Percentiles rank a stretch among this genome's conserved stretches.
These are phyloP conservation scores for Pichia membranifaciens DNA, from an alignment of 805 yeast genomes.

Conservation along the genomic window DNA sequence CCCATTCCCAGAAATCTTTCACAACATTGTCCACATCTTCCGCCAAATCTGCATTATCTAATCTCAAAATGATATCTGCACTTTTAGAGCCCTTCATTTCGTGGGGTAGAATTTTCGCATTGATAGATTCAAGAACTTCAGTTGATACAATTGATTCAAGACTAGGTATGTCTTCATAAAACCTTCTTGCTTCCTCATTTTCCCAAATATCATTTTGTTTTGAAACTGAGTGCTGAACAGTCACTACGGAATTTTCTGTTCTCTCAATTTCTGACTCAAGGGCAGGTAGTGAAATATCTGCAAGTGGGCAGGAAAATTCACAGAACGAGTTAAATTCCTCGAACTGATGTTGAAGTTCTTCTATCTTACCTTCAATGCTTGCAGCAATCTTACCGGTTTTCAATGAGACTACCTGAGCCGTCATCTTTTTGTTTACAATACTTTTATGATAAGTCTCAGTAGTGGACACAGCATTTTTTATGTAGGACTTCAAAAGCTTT, in stretches of 20 bases:
- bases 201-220: slow-evolving; percentile 46
- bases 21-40: slow-evolving; percentile 47
- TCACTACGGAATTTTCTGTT: slow-evolving; percentile 18
- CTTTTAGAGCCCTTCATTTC: slow-evolving; percentile 16
- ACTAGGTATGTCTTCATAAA: slow-evolving; percentile 53
- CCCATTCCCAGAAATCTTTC: slow-evolving; percentile 41
- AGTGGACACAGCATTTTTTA: slow-evolving; percentile 36
- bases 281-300: slow-evolving; percentile 35
- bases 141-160: slow-evolving; percentile 32
- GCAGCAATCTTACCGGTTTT: slow-evolving; percentile 59
- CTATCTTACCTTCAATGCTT: slow-evolving; percentile 17
- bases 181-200: slow-evolving; percentile 54
- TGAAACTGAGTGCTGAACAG: slow-evolving; percentile 14
- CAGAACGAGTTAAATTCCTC: slow-evolving; percentile 41
- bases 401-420: slow-evolving; percentile 50
- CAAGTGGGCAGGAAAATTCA: slow-evolving; percentile 37
- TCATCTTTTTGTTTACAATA: slow-evolving; percentile 32
- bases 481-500: slow-evolving; percentile 37
- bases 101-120: slow-evolving; percentile 5
- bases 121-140: slow-evolving; percentile 13
- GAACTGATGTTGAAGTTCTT: slow-evolving; percentile 28
- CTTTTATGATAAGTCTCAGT: slow-evolving; percentile 33
- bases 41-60: slow-evolving; percentile 37
- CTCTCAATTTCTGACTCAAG: slow-evolving; percentile 26
- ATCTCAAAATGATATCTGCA: slow-evolving; percentile 13